A percentile compares a stretch with the other conserved stretches of the same genome.
These are phyloP conservation scores for Ogataea trehaloabstinens DNA, from an alignment of 805 yeast species.

Conservation along the genomic window DNA sequence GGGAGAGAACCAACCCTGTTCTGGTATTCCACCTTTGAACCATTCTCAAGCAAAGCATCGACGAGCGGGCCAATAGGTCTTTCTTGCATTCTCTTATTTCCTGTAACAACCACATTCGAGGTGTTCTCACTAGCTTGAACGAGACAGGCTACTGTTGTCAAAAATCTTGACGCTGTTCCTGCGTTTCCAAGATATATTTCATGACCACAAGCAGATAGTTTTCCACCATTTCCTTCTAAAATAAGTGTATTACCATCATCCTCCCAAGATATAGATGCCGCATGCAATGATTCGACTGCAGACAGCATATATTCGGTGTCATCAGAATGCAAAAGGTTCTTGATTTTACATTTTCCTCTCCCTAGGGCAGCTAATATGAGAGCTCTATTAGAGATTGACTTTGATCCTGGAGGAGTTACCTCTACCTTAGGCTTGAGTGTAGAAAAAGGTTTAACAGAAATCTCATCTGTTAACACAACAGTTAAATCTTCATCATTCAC, in stretches of 20 bases:
- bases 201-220: slow-evolving; percentile 57
- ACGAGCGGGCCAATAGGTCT: slow-evolving; percentile 96
- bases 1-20: slow-evolving; percentile 85
- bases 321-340: slow-evolving; percentile 89
- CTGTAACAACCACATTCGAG: slow-evolving; percentile 68
- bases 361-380: slow-evolving; percentile 90
- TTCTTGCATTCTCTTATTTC: slow-evolving; percentile 96
- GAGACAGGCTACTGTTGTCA: slow-evolving; percentile 88
- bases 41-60: slow-evolving; percentile 82
- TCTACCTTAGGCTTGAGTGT: slow-evolving; percentile 37
- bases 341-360: slow-evolving; percentile 75
- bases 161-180: slow-evolving; percentile 95
- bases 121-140: slow-evolving; percentile 48
- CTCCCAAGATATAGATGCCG: slow-evolving; percentile 79
- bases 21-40: slow-evolving; percentile 68
- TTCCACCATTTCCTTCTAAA: slow-evolving; percentile 82
- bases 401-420: slow-evolving; percentile 92
- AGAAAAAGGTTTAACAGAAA: slow-evolving; percentile 59
- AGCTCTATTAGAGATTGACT: slow-evolving; percentile 95
- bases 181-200: slow-evolving; percentile 92
- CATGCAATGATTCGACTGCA: slow-evolving; percentile 76
- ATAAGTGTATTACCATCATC: slow-evolving; percentile 89
- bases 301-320: slow-evolving; percentile 93
- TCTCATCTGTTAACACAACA: slow-evolving; percentile 80
- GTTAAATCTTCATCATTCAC: slow-evolving; percentile 79